Evolutionary conservation across 2,329 filamentous ascomycete genomes (phyloP).

Genomic region (Verticillium nubilum): DNA sequence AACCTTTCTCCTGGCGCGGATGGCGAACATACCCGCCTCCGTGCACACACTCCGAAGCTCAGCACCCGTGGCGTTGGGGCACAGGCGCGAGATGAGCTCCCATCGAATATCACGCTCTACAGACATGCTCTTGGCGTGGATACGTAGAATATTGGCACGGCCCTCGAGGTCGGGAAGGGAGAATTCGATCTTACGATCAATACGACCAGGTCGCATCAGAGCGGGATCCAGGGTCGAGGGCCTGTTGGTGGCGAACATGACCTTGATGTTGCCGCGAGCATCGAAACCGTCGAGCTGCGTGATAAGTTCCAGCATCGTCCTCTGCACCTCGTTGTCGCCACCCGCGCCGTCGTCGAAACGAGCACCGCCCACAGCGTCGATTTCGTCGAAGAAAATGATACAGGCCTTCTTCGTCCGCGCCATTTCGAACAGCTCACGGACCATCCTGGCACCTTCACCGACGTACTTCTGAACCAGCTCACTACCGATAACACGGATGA

Average conservation of each 20-base stretch:
- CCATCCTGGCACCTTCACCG: conserved; percentile 96
- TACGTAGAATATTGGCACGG: conserved; percentile 93
- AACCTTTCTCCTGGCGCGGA: conserved; percentile 90
- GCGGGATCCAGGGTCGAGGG: conserved; percentile 95
- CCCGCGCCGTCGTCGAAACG: conserved; percentile 96
- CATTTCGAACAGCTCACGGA: conserved; percentile 98
- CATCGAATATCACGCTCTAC: conserved; percentile 98
- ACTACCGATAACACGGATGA: conserved; percentile 96
- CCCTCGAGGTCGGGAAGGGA: conserved; percentile 95
- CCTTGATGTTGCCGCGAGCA: conserved; percentile 95
- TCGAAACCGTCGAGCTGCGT: conserved; percentile 97
- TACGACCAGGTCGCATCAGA: conserved; percentile 93
- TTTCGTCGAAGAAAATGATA: conserved; percentile 99
- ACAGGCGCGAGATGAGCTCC: conserved; percentile 96
- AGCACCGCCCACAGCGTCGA: conserved; percentile 91
- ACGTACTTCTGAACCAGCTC: conserved; percentile 99
- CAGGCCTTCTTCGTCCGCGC: conserved; percentile 98
- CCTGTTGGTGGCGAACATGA: conserved; percentile 98
- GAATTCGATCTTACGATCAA: conserved; percentile 99
- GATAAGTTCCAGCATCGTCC: conserved; percentile 97
- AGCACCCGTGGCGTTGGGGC: conserved; percentile 94
- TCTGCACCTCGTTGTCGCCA: conserved; percentile 94
- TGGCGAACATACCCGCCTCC: conserved; percentile 98
- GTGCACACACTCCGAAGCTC: conserved; percentile 95
- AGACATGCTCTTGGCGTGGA: conserved; percentile 99